These are phyloP conservation scores for Penicillium roqueforti DNA, from an alignment of 495 filamentous ascomycete genomes.

Conservation along the genomic window DNA sequence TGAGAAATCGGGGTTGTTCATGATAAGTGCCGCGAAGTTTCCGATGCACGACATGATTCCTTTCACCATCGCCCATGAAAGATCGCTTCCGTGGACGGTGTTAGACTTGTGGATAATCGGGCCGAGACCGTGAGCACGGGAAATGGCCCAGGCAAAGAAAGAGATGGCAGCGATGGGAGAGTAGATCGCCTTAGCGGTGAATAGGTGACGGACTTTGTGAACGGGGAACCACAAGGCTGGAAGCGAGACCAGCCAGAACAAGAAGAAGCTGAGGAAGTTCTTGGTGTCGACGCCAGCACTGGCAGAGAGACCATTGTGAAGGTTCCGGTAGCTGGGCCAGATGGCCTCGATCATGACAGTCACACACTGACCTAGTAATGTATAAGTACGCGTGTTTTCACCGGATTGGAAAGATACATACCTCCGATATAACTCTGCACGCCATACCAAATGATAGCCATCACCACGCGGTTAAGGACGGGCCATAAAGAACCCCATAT, in stretches of 20 bases:
- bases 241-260: constrained; percentile 78
- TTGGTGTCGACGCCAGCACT: constrained; percentile 69
- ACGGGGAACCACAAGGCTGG: constrained; percentile 75
- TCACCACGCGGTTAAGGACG: constrained; percentile 82
- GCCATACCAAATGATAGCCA: constrained; percentile 76
- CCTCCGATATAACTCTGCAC: constrained; percentile 84
- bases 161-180: constrained; percentile 79
- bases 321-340: constrained; percentile 62
- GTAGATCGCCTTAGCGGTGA: constrained; percentile 85
- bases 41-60: constrained; percentile 86
- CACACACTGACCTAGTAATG: constrained; percentile 58
- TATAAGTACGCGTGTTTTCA: not conserved
- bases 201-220: constrained; percentile 68
- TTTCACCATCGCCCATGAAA: constrained; percentile 79
- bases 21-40: constrained; percentile 81
- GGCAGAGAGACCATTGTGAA: constrained; percentile 64
- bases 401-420: constrained; percentile 15
- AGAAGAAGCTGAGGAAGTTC: constrained; percentile 73
- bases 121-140: constrained; percentile 77
- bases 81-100: constrained; percentile 58
- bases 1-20: constrained; percentile 84
- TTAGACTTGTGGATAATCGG: constrained; percentile 74
- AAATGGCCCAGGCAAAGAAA: constrained; percentile 88
- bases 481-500: constrained; percentile 90
- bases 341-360: constrained; percentile 79